These are phyloP conservation scores for Zasmidium angulare DNA, from an alignment of 2,329 filamentous ascomycete genomes.

Conservation along the genomic window DNA sequence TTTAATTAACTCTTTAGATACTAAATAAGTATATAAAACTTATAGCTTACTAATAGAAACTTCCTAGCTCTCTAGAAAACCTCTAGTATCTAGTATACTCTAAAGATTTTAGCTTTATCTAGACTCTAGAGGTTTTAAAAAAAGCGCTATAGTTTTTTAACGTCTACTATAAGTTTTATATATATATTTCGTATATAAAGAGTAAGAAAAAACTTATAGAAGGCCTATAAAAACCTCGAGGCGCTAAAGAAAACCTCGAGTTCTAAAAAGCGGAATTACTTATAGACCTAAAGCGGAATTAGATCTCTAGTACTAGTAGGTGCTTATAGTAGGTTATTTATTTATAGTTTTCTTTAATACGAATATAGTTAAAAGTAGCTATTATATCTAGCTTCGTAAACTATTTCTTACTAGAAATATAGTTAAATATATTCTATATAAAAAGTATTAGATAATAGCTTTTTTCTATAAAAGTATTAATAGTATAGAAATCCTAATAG, in stretches of 20 bases:
- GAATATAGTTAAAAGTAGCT: no score
- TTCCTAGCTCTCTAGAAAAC: not conserved
- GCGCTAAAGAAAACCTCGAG: no score
- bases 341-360: no score
- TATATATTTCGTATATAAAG: slow-evolving; percentile 12
- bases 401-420: slow-evolving; percentile 21
- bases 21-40: not conserved
- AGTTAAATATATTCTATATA: slow-evolving; percentile 28
- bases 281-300: slow-evolving; percentile 13
- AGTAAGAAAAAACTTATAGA: not conserved
- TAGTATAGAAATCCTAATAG: no score
- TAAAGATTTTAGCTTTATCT: not conserved
- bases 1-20: not conserved
- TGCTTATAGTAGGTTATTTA: no score
- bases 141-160: no score
- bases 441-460: slow-evolving; percentile 24
- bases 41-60: no score
- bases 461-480: not conserved
- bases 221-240: slow-evolving; percentile 8
- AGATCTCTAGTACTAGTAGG: no score
- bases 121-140: not conserved
- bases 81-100: not conserved
- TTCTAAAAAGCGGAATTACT: slow-evolving; percentile 4
- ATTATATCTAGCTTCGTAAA: slow-evolving; percentile 9
- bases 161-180: no score